Conservation (phyloP, 345 rosid species). For the Toxicodendron radicans region DNA sequence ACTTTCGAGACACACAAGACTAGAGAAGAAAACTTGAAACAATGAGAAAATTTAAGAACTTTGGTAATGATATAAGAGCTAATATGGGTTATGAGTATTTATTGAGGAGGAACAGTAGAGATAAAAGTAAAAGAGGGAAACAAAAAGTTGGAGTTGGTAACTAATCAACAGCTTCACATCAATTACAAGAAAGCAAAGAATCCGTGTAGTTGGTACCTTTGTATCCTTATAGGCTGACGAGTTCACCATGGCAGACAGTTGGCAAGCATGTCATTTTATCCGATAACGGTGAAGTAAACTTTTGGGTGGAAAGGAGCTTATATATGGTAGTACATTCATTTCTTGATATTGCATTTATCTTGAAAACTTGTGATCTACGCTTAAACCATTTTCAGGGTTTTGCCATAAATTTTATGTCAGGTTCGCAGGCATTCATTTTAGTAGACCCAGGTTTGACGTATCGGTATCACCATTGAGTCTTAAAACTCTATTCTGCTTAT, state of each 20-base stretch:
- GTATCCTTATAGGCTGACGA: constrained; percentile 27
- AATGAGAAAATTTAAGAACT: neutral
- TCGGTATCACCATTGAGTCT: too few relatives aligned
- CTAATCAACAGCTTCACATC: constrained; percentile 16
- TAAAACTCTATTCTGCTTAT: neutral
- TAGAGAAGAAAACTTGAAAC: constrained; percentile 9
- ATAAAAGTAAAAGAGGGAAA: constrained; percentile 5
- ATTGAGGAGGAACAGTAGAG: constrained; percentile 26
- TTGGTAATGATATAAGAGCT: constrained; percentile 28
- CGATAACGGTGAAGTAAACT: neutral
- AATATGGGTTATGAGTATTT: constrained; percentile 25
- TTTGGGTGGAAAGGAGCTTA: neutral
- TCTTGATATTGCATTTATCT: too few relatives aligned
- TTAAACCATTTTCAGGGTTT: too few relatives aligned
- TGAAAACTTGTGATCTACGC: too few relatives aligned
- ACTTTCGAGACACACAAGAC: constrained; percentile 13
- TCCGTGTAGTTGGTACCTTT: constrained; percentile 39
- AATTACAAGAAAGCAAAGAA: constrained; percentile 10
- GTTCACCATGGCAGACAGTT: neutral
- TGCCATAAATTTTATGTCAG: neutral
- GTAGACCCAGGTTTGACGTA: neutral
- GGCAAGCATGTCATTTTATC: neutral
- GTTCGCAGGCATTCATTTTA: neutral
- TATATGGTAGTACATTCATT: too few relatives aligned
- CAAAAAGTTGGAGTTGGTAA: constrained; percentile 44